Base-by-base conservation (phyloP, 2,329 filamentous ascomycete genomes). In the Thyridium curvatum region DNA sequence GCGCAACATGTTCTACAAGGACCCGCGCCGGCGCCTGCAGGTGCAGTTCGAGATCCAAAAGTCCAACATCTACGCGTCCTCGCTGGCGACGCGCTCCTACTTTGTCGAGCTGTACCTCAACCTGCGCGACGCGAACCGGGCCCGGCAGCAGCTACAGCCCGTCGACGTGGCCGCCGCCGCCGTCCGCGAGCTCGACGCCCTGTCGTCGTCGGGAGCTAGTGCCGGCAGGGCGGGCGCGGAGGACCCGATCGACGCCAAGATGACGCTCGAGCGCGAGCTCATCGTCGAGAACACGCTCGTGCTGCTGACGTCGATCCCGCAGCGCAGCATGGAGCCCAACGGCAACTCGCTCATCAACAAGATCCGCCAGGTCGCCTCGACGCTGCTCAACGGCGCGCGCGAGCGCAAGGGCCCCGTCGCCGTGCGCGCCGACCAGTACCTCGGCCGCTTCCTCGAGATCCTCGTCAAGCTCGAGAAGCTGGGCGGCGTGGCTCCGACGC, bases 21-120 rank as follows among this genome's bases (percentile, higher is more conserved):
- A 77, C 18, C 69, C 72, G 2, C 55, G 63, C 18, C 65, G 69
- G 3, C 70, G 76, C 3, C 69, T 77, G 2, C 66, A 72, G 40
- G 58, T 89, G 4, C 86, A 93, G 54, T 88, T 82, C 48, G 89
- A 94, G 61, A 93, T 95, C 21, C 88, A 94, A 57, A 94, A 94
- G 56, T 86, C 87, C 7, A 94, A 94, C 57, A 86, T 95, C 30
- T 88, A 91, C 54, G 79, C 82, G 3, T 91, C 84, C 6, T 84
- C 89, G 52, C 68, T 95, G 9, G 81, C 82, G 3, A 94, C 87
- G 0, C 75, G 89, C 17, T 91, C 86, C 0, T 90, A 88, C 56
- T 79, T 91, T 41, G 86, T 94, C 1, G 87, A 94, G 57, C 83
- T 89, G 46, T 94, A 91, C 62, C 87, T 87, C 59, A 81, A 80